Evolutionary conservation across 2,329 filamentous ascomycete species (phyloP), one percentile per base, ranked within the genome.

Genomic region (Aspergillaceae sp.): DNA sequence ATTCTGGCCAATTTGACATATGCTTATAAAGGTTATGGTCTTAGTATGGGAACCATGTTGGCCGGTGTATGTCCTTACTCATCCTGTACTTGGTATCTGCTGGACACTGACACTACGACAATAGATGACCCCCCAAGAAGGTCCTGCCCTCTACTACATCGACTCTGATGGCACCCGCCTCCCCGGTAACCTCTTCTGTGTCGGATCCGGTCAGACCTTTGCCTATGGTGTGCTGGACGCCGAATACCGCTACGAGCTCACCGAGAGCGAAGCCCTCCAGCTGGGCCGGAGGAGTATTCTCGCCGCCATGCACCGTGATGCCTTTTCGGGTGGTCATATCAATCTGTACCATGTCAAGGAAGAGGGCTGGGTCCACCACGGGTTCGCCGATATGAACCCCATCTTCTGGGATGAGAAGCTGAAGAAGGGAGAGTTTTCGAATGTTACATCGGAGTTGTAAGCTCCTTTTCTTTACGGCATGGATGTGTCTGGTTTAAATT

Each of bases 331-430:
- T 76, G 92, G 92, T 56, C 97, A 82, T 74, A 96, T 98, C 78
- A 98, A 98, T 75, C 68, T 97, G 65, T 98, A 98, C 73, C 92
- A 98, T 65, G 90, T 98, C 67, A 96, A 96, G 82, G 91, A 98
- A 76, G 85, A 89, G 54, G 92, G 92, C 59, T 98, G 92, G 92
- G 90, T 94, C 63, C 95, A 94, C 80, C 91, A 97, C 66, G 92
- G 92, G 52, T 98, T 98, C 79, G 89, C 77, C 57, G 92, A 98
- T 71, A 97, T 91, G 59, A 96, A 97, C 76, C 91, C 91, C 40
- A 94, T 97, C 66, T 98, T 98, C 84, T 98, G 92, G 92, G 86
- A 94, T 78, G 96, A 90, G 42, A 98, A 98, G 82, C 73, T 98
- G 63, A 86, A 95, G 69, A 94, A 94, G 81, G 90, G 90, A 69